Base-by-base conservation (phyloP, 202 grass and related monocot genomes). In the Saccharum hybrid region DNA sequence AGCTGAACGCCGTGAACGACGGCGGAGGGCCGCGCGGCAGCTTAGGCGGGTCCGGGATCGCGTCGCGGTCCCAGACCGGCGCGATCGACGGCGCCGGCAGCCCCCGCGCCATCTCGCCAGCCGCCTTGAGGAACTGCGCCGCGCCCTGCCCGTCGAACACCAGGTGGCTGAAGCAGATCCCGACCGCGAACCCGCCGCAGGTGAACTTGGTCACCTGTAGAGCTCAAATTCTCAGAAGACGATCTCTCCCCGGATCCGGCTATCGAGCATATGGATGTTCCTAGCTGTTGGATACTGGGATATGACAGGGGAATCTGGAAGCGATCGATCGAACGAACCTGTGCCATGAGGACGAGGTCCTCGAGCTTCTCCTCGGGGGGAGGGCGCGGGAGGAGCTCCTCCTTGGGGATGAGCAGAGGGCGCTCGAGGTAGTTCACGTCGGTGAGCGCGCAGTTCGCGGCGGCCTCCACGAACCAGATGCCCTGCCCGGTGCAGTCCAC, bases 121-220 rank as follows among this genome's bases (percentile, higher is more conserved):
- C 79, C 6, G 87, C 92, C 63, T 90, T 81, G 5, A 94, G 59
- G 79, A 94, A 94, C 85, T 92, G 92, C 64, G 82, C 87, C 19
- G 87, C 90, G 40, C 94, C 92, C 59, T 92, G 88, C 52, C 94
- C 92, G 65, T 97, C 94, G 78, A 94, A 94, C 75, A 97, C 80
- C 74, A 90, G 63, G 87, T 97, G 94, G 73, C 88, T 97, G 88
- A 93, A 94, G 77, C 92, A 89, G 86, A 97, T 94, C 71, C 90
- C 92, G 1, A 97, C 90, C 14, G 87, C 45, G 73, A 93, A 93
- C 4, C 94, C 94, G 8, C 94, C 90, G 66, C 94, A 97, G 22
- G 72, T 85, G 85, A 97, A 97, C 78, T 86, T 80, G 23, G 92
- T 89, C 33, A 94, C 88, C 88, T 91, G 54, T 28, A 66, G 57